Evolutionary conservation across 257 asterid genomes (phyloP).

Genomic region (Dorcoceras hygrometricum): DNA sequence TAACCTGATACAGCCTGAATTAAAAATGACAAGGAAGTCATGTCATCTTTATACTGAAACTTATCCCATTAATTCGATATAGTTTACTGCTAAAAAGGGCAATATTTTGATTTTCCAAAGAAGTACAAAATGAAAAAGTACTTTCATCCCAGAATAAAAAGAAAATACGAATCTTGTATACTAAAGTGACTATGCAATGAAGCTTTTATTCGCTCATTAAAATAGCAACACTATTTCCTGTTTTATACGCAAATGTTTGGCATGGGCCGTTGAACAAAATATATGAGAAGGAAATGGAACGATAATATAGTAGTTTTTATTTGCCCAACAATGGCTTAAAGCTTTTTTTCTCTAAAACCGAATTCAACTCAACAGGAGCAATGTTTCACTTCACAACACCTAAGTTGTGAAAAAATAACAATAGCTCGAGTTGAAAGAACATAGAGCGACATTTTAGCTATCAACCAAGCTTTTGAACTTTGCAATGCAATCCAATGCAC

Average conservation of each 20-base stretch:
- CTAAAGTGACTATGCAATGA: background rate
- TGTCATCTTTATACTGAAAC: background rate
- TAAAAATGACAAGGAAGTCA: background rate
- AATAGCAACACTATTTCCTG: background rate
- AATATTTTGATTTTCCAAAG: too few relatives aligned
- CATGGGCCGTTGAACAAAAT: background rate
- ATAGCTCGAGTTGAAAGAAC: background rate
- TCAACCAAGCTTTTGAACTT: background rate
- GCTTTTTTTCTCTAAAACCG: too few relatives aligned
- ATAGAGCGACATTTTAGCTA: background rate
- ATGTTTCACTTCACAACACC: background rate
- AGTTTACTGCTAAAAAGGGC: too few relatives aligned
- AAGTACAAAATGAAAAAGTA: background rate
- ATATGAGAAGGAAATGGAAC: background rate
- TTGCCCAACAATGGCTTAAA: background rate
- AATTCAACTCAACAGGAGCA: background rate
- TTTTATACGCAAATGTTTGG: too few relatives aligned
- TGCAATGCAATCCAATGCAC: constrained; percentile 44
- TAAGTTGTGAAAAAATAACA: background rate
- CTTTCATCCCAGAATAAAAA: background rate
- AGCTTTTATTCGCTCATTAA: background rate
- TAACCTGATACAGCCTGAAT: background rate
- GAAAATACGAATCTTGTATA: background rate
- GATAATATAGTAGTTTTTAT: too few relatives aligned
- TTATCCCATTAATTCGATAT: too few relatives aligned